Evolutionary conservation across 805 yeast species (phyloP).

Genomic region (Blastobotrys chiropterorum): DNA sequence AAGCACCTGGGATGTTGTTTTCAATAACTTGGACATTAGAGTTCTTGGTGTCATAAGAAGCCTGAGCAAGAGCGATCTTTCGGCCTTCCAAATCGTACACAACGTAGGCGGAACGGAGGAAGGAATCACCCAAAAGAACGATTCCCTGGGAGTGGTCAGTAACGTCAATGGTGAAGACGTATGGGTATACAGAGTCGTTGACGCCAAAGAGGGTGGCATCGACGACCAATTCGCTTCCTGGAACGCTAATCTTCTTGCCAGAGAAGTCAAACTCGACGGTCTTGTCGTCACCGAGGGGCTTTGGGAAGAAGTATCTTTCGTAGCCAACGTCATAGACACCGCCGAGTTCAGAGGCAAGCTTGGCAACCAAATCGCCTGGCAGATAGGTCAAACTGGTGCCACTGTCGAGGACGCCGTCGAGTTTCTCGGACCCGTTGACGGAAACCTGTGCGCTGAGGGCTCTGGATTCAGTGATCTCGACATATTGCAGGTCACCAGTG

Average conservation of each 20-base stretch:
- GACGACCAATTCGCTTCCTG: slow-evolving; percentile 19
- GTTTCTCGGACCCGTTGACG: background rate
- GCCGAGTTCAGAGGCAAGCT: slow-evolving; percentile 4
- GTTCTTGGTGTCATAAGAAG: slow-evolving; percentile 25
- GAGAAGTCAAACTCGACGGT: slow-evolving; percentile 16
- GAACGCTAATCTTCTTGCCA: slow-evolving; percentile 20
- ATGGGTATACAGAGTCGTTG: slow-evolving; percentile 2
- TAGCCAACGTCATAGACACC: background rate
- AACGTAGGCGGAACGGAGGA: slow-evolving; percentile 56
- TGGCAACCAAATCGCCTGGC: slow-evolving; percentile 2
- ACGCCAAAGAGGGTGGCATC: slow-evolving; percentile 14
- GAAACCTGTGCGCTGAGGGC: slow-evolving; percentile 14
- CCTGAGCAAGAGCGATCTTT: slow-evolving; percentile 51
- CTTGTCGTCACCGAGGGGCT: background rate
- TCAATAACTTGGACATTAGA: slow-evolving; percentile 10
- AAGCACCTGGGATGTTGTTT: slow-evolving; percentile 14
- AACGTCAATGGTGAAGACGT: slow-evolving; percentile 2
- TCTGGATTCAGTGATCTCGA: slow-evolving; percentile 35
- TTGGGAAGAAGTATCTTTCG: slow-evolving; percentile 4
- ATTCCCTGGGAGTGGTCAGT: background rate
- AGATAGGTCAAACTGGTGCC: slow-evolving; percentile 17
- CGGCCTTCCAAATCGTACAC: slow-evolving; percentile 57
- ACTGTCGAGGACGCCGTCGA: slow-evolving; percentile 15
- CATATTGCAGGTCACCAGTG: slow-evolving; percentile 36
- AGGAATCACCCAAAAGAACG: slow-evolving; percentile 48